Base-by-base conservation (phyloP, 164 flowering plant species). In the Warburgia ugandensis region DNA sequence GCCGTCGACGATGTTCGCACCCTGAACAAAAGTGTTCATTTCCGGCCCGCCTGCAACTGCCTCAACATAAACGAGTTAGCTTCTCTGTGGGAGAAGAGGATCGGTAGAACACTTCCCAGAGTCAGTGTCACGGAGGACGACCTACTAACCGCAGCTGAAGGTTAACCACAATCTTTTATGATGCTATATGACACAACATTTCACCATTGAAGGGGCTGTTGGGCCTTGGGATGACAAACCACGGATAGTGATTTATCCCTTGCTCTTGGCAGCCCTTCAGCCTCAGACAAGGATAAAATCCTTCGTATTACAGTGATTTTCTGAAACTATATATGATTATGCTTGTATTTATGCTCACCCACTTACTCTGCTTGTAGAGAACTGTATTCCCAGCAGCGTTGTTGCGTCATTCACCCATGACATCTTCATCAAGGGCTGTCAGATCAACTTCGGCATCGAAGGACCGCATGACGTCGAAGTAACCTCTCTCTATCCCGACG, bases 351-450 rank as follows among this genome's bases (percentile, higher is more conserved):
- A 11, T 17, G 2, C 39, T 17, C 16, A 2, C 16, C 16, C 39
- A 2, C 16, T 36, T 2, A 3, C 12, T 41, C 0, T 23, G 6
- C 19, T 62, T 6, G 70, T 75, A 81, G 94, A 76, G 62, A 79
- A 73, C 41, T 4, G 48, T 33, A 74, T 84, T 22, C 94, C 94
- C 5, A 7, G 48, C 42, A 79, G 94, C 47, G 54, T 77, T 0
- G 88, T 84, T 0, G 86, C 86, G 7, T 44, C 81, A 1, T 47
- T 76, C 30, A 76, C 84, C 1, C 81, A 78, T 26, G 79, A 78
- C 66, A 76, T 78, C 4, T 78, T 78, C 73, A 76, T 78, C 3
- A 69, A 64, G 16, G 81, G 84, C 0, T 76, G 81, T 53, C 81
- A 78, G 41, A 46, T 60, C 12, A 72, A 74, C 36, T 78, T 65